phyloP scores from a whole-genome alignment of 768 basidiomycete species.

The Coprinopsis strossmayeri region DNA sequence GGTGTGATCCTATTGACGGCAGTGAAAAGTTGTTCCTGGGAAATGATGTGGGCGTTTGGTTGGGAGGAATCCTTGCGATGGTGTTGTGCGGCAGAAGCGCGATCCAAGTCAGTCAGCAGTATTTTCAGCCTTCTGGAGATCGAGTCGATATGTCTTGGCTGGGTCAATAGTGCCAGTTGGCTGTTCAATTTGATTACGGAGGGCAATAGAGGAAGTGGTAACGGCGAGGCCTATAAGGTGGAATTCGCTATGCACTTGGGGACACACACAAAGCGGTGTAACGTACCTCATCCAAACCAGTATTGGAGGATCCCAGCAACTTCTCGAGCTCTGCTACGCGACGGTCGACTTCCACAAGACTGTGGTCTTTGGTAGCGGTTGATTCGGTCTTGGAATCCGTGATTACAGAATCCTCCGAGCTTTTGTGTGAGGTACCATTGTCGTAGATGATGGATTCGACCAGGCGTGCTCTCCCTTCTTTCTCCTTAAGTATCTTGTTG shows the following conservation, averaged over 20 bases:
- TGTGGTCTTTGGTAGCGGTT: slow-evolving; percentile 35
- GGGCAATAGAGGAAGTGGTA: slow-evolving; percentile 78
- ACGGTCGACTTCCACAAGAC: slow-evolving; percentile 70
- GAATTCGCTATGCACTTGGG: neutral
- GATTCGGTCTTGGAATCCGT: slow-evolving; percentile 12
- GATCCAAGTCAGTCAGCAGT: slow-evolving; percentile 87
- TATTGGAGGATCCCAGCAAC: slow-evolving; percentile 74
- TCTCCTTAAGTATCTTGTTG: slow-evolving; percentile 57
- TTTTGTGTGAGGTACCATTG: slow-evolving; percentile 12
- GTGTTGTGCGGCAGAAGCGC: slow-evolving; percentile 52
- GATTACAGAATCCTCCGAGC: neutral
- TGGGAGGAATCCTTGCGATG: slow-evolving; percentile 42
- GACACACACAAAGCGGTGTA: neutral
- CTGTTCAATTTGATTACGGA: slow-evolving; percentile 76
- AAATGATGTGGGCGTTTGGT: slow-evolving; percentile 19
- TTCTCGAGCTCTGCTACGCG: slow-evolving; percentile 82
- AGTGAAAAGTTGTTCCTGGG: slow-evolving; percentile 60
- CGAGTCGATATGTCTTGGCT: slow-evolving; percentile 93
- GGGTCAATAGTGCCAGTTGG: slow-evolving; percentile 83
- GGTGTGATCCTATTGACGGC: slow-evolving; percentile 66
- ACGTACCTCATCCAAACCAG: slow-evolving; percentile 76
- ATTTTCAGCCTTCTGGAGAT: slow-evolving; percentile 92
- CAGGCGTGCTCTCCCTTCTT: slow-evolving; percentile 59
- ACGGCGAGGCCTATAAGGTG: slow-evolving; percentile 59
- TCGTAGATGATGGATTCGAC: slow-evolving; percentile 51